Evolutionary conservation across 2,329 filamentous ascomycete species (phyloP).

Genomic region (Didymella pomorum): DNA sequence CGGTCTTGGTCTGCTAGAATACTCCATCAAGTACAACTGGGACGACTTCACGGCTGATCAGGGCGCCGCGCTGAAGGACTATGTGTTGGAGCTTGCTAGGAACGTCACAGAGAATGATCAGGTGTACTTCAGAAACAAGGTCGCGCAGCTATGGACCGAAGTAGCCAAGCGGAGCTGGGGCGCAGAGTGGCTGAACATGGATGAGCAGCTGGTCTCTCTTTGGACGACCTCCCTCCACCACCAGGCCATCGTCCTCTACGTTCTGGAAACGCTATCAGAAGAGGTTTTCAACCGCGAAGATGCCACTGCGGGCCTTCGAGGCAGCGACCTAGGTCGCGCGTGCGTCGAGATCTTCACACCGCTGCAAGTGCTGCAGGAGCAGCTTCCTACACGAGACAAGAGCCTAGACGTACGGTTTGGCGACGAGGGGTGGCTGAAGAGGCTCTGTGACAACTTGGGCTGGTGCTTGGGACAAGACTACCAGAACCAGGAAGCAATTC

Average conservation of each 20-base stretch:
- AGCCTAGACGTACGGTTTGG: constrained; percentile 76
- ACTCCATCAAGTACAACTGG: constrained; percentile 87
- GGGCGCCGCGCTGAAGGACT: constrained; percentile 72
- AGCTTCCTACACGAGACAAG: constrained; percentile 76
- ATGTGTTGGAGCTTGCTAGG: constrained; percentile 81
- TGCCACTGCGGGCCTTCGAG: constrained; percentile 80
- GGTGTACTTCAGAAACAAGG: constrained; percentile 87
- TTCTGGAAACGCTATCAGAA: constrained; percentile 91
- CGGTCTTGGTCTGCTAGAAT: constrained; percentile 88
- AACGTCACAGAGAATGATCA: constrained; percentile 76
- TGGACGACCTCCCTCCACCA: constrained; percentile 73
- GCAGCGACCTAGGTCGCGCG: constrained; percentile 83
- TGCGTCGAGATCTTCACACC: constrained; percentile 96
- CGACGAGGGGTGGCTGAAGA: constrained; percentile 84
- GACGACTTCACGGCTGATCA: constrained; percentile 75
- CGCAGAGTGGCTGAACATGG: constrained; percentile 95
- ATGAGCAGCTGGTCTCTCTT: constrained; percentile 78
- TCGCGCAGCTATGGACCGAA: constrained; percentile 93
- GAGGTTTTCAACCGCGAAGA: constrained; percentile 95
- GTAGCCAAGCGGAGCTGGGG: constrained; percentile 92
- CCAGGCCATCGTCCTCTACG: constrained; percentile 86
- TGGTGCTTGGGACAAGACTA: constrained; percentile 74
- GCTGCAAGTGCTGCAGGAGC: constrained; percentile 73
- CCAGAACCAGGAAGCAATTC: constrained; percentile 71
- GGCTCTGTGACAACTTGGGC: constrained; percentile 76